Conservation (phyloP, 1,284 basidiomycete genomes). For the Sphagnurus paluster region DNA sequence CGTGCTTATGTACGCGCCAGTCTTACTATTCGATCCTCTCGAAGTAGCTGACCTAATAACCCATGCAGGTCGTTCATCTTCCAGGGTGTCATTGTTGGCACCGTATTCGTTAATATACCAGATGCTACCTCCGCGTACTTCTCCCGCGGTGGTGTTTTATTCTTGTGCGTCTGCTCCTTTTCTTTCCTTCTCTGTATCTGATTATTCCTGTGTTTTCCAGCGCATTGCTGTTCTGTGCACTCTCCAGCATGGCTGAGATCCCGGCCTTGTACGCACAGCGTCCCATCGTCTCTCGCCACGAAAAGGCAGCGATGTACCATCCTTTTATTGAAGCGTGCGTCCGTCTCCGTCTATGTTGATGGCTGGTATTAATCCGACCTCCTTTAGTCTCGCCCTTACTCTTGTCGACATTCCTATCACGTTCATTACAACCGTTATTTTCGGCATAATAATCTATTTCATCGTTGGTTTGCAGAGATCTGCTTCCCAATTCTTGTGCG, state of each 20-base stretch:
- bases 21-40: too few relatives aligned
- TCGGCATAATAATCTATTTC: conserved; percentile 56
- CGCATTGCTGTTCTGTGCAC: conserved; percentile 33
- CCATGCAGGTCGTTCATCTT: conserved; percentile 45
- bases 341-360: not conserved
- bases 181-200: not conserved
- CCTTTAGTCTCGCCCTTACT: conserved; percentile 48
- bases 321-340: conserved; percentile 48
- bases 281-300: conserved; percentile 57
- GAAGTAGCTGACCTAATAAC: too few relatives aligned
- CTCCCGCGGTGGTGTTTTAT: conserved; percentile 69
- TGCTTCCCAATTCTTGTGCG: conserved; percentile 46
- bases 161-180: conserved; percentile 44
- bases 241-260: conserved; percentile 46
- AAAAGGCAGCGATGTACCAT: conserved; percentile 54
- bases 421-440: conserved; percentile 42
- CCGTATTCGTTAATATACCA: conserved; percentile 60
- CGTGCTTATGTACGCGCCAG: too few relatives aligned
- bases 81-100: conserved; percentile 67
- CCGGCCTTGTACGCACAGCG: conserved; percentile 52
- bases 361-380: not conserved
- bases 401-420: conserved; percentile 62
- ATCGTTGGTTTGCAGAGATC: conserved; percentile 48
- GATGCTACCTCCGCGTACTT: conserved; percentile 62
- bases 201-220: conserved; percentile 37